Evolutionary conservation across 495 filamentous ascomycete species (phyloP), one percentile per base, ranked within the genome.

Genomic region (Hyaloscypha variabilis): DNA sequence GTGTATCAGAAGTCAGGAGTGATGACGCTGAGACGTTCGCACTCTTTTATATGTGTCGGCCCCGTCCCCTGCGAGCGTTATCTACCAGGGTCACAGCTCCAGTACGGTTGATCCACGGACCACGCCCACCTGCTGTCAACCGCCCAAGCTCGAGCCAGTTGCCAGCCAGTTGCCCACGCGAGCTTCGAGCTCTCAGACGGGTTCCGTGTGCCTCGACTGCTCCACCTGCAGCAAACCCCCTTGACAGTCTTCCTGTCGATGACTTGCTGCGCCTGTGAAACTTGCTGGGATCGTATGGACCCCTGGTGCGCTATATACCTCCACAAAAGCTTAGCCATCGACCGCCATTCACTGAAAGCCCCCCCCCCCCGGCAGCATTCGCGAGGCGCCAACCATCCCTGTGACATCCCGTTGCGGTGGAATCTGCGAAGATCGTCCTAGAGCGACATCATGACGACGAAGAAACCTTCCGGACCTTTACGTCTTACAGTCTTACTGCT

Each of bases 311-410:
- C 54, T 34, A 51, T 59, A 28, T 59, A 21, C 53, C 39, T 60
- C 63, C 63, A 60, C 63, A 65, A 65, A 65, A 65, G 63, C 63
- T 65, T 65, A 65, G 63, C 63, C 46, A 60, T 60, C 42, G 42
- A 23, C 63, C 36, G 53, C 31, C 31, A 34, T 13, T 34, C 30
- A 34, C 30, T 34, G n/a, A n/a, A n/a, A n/a, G n/a, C n/a, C n/a
- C n/a, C n/a, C n/a, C n/a, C n/a, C n/a, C 31, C 6, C 31, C 13
- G 31, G 31, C 23, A 11, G 19, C 51, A 0, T 28, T 54, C 51
- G 51, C 51, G 23, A 24, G 51, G 13, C 6, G n/a, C 25, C 21
- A 25, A 8, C 23, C 25, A 53, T 26, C 64, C 30, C 56, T 60
- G 64, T 26, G 34, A 46, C 57, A 6, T 34, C 56, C 25, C 5